Percentiles rank a stretch among this genome's conserved stretches.
phyloP scores from a whole-genome alignment of 345 rosid species.

The Salix exigua region DNA sequence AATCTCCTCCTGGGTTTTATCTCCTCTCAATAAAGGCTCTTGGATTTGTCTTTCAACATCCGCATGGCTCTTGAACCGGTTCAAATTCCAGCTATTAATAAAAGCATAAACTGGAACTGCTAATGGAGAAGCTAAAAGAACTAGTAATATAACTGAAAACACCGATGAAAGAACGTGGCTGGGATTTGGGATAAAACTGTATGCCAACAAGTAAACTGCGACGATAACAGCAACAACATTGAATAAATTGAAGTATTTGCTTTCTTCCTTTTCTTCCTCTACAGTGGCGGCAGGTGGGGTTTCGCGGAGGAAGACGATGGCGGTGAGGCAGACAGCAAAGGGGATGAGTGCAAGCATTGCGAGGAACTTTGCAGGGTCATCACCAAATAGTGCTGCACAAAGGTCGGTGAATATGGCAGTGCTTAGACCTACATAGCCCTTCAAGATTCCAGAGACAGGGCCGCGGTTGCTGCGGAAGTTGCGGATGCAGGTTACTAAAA shows the following conservation, averaged over 20 bases:
- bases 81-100: slow-evolving; percentile 30
- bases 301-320: slow-evolving; percentile 80
- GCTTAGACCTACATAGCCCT: slow-evolving; percentile 83
- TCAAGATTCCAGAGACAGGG: slow-evolving; percentile 84
- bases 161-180: slow-evolving; percentile 30
- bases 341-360: slow-evolving; percentile 69
- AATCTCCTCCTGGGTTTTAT: slow-evolving; percentile 6
- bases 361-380: slow-evolving; percentile 57
- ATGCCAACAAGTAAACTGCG: slow-evolving; percentile 65
- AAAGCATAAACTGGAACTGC: slow-evolving; percentile 51
- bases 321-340: slow-evolving; percentile 68
- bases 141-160: slow-evolving; percentile 47
- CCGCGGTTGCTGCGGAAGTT: slow-evolving; percentile 88
- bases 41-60: slow-evolving; percentile 39
- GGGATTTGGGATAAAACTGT: slow-evolving; percentile 51
- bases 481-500: slow-evolving; percentile 79
- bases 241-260: slow-evolving; percentile 53
- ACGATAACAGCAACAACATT: slow-evolving; percentile 66
- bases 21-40: slow-evolving; percentile 50
- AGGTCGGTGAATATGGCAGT: slow-evolving; percentile 93
- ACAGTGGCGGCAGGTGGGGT: slow-evolving; percentile 47
- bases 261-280: slow-evolving; percentile 55
- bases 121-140: slow-evolving; percentile 61
- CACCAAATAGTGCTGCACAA: slow-evolving; percentile 71
- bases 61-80: slow-evolving; percentile 8